Conservation (phyloP, 1,284 basidiomycete species). For the Austroboletus rostrupii region DNA sequence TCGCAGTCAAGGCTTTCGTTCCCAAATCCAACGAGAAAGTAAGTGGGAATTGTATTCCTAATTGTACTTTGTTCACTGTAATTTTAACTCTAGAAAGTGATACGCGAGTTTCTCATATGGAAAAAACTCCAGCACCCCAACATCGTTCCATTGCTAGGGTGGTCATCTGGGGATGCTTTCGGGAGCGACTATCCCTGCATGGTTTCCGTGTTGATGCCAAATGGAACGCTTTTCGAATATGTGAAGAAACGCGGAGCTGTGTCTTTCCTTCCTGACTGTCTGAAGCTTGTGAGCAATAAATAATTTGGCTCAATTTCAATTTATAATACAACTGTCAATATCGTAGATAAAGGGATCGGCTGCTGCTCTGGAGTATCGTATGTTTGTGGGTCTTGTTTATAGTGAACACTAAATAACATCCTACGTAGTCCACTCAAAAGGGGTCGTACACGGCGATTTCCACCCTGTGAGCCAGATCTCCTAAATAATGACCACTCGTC, state of each 20-base stretch:
- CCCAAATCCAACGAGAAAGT: background rate
- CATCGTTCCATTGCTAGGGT: slow-evolving; percentile 2
- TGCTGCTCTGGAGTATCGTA: slow-evolving; percentile 5
- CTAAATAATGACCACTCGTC: background rate
- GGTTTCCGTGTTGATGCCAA: slow-evolving; percentile 10
- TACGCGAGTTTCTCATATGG: slow-evolving; percentile 6
- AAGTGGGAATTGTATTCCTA: background rate
- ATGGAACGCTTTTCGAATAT: slow-evolving; percentile 4
- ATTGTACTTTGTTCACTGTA: background rate
- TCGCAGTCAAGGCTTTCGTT: slow-evolving; percentile 8
- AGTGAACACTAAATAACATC: background rate
- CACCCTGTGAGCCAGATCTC: background rate
- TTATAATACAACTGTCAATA: background rate
- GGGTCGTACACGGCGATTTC: slow-evolving; percentile 2
- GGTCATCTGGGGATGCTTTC: background rate
- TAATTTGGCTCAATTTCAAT: background rate
- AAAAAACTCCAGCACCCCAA: slow-evolving; percentile 2
- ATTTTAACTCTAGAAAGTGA: slow-evolving; percentile 1
- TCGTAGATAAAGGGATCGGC: slow-evolving; percentile 2
- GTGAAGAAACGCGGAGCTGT: background rate
- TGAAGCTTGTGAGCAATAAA: slow-evolving; percentile 4
- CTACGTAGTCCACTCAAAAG: slow-evolving; percentile 6
- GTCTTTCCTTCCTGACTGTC: background rate
- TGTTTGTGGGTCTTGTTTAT: background rate
- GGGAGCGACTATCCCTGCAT: slow-evolving; percentile 7